Evolutionary conservation across 495 filamentous ascomycete genomes (phyloP).

Genomic region (Hypoxylon rickii): DNA sequence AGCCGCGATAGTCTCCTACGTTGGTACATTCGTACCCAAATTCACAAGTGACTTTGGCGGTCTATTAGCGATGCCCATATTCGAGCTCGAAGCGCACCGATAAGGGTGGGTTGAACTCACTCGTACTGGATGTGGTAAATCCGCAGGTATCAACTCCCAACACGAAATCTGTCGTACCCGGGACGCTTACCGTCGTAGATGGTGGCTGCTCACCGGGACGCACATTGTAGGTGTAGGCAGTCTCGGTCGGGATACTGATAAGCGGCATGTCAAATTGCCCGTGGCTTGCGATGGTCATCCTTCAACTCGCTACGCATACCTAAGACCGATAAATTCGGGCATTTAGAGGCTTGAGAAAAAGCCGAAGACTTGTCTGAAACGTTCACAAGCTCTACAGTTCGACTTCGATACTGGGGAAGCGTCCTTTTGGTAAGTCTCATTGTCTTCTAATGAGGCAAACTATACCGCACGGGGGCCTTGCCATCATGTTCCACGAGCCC

Average conservation of each 20-base stretch:
- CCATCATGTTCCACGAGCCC: background rate
- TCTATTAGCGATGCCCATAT: slow-evolving; percentile 1
- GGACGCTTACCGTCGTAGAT: slow-evolving; percentile 14
- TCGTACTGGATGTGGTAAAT: slow-evolving; percentile 24
- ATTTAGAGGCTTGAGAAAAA: background rate
- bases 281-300: slow-evolving; percentile 5
- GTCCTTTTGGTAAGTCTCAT: slow-evolving; percentile 24
- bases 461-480: background rate
- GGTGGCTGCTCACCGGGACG: slow-evolving; percentile 9
- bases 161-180: slow-evolving; percentile 20
- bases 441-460: slow-evolving; percentile 28
- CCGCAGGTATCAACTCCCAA: slow-evolving; percentile 35
- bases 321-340: slow-evolving; percentile 3
- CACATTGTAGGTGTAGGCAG: slow-evolving; percentile 2
- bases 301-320: slow-evolving; percentile 29
- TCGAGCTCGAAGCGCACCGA: background rate
- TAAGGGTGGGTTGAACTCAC: slow-evolving; percentile 8
- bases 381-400: background rate
- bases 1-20: slow-evolving; percentile 33
- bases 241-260: slow-evolving; percentile 24
- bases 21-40: slow-evolving; percentile 33
- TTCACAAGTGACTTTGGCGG: slow-evolving; percentile 28
- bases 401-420: background rate
- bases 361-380: background rate
- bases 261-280: slow-evolving; percentile 31